Evolutionary conservation across 78 protist species (phyloP).

Genomic region (Tieghemostelium lacteum): DNA sequence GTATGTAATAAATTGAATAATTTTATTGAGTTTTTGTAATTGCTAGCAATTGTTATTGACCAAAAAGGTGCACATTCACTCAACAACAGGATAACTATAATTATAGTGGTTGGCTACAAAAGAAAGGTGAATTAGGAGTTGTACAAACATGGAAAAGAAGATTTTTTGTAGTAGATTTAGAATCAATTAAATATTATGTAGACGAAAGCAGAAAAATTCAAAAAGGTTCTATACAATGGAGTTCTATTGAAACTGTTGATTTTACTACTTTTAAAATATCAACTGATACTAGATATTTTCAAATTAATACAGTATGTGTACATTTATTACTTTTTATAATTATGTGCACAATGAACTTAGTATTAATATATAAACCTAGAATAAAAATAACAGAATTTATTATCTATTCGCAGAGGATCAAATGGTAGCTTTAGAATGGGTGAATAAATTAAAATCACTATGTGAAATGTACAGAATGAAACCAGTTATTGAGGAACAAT

Average conservation of each 20-base stretch:
- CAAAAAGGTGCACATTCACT: background rate
- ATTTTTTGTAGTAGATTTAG: slow-evolving; percentile 38
- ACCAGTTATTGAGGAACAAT: background rate
- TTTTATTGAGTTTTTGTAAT: background rate
- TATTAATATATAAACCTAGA: background rate
- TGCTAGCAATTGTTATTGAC: background rate
- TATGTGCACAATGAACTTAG: background rate
- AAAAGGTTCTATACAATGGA: slow-evolving; percentile 41
- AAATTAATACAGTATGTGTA: slow-evolving; percentile 60
- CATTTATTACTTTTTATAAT: background rate
- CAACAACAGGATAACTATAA: background rate
- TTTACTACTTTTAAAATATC: slow-evolving; percentile 11
- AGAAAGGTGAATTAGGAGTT: slow-evolving; percentile 67
- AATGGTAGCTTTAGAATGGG: slow-evolving; percentile 32
- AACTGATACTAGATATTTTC: slow-evolving; percentile 60
- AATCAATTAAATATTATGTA: slow-evolving; percentile 31
- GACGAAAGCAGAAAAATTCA: background rate
- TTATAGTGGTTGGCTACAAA: slow-evolving; percentile 14
- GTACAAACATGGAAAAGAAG: slow-evolving; percentile 52
- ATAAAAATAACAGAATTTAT: slow-evolving; percentile 33
- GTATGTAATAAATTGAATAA: too few relatives aligned
- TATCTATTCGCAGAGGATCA: slow-evolving; percentile 68
- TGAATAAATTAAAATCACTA: too few relatives aligned
- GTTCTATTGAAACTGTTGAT: background rate
- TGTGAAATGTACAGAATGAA: too few relatives aligned